A percentile compares a stretch with the other conserved stretches of the same genome.
Conservation (phyloP, 1,139 yeast species). For the Wickerhamomyces sp. region DNA sequence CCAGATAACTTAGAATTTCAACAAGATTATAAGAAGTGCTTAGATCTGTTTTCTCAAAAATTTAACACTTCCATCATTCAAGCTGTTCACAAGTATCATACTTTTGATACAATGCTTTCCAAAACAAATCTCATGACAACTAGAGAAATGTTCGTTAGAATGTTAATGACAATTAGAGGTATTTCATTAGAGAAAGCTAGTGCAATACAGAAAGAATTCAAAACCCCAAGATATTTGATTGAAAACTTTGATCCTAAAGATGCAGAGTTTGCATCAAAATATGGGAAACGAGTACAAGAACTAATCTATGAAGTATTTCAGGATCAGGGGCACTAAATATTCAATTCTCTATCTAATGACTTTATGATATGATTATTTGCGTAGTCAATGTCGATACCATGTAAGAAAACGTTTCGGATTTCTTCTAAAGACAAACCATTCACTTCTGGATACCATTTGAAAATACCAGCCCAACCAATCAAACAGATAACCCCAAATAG, state of each 20-base stretch:
- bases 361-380: slow-evolving; percentile 4
- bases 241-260: slow-evolving; percentile 23
- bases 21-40: slow-evolving; percentile 41
- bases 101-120: slow-evolving; percentile 66
- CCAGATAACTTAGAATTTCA: slow-evolving; percentile 50
- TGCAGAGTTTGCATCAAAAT: slow-evolving; percentile 10
- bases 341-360: too few species aligned
- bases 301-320: slow-evolving; percentile 8
- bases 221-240: slow-evolving; percentile 57
- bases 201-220: slow-evolving; percentile 61
- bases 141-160: slow-evolving; percentile 67
- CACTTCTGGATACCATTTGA: slow-evolving; percentile 43
- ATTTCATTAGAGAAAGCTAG: slow-evolving; percentile 81
- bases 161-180: slow-evolving; percentile 79
- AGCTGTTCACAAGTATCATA: slow-evolving; percentile 59
- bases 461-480: slow-evolving; percentile 37
- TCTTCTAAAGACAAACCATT: slow-evolving; percentile 43
- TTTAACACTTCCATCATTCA: slow-evolving; percentile 38
- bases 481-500: slow-evolving; percentile 35
- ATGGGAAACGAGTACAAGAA: slow-evolving; percentile 21
- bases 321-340: slow-evolving; percentile 1
- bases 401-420: slow-evolving; percentile 34
- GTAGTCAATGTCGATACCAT: slow-evolving; percentile 35
- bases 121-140: slow-evolving; percentile 71
- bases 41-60: slow-evolving; percentile 39